Evolutionary conservation across 306 rosid species (phyloP).

Genomic region (Casuarina cunninghamiana): DNA sequence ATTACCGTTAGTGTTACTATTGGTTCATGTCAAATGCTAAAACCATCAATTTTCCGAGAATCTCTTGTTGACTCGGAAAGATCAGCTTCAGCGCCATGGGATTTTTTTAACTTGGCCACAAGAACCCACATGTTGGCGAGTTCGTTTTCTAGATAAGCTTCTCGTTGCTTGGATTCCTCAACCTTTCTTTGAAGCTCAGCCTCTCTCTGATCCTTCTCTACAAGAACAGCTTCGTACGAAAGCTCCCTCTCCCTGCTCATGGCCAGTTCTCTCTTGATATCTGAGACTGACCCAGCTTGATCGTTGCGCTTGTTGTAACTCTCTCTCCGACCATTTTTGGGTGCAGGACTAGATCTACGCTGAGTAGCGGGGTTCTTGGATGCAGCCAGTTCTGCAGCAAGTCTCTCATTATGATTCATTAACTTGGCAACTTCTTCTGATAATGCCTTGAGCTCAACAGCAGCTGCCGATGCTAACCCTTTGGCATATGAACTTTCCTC

Average conservation of each 20-base stretch:
- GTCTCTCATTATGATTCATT: slow-evolving; percentile 84
- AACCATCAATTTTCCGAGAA: slow-evolving; percentile 45
- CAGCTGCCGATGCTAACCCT: slow-evolving; percentile 99
- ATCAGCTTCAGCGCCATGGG: slow-evolving; percentile 69
- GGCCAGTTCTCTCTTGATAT: slow-evolving; percentile 79
- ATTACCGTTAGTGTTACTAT: slow-evolving; percentile 40
- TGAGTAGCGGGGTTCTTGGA: slow-evolving; percentile 70
- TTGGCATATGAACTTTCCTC: slow-evolving; percentile 97
- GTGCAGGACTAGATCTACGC: slow-evolving; percentile 50
- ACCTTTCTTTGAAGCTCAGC: slow-evolving; percentile 71
- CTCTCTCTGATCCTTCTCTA: slow-evolving; percentile 76
- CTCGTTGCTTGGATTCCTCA: slow-evolving; percentile 94
- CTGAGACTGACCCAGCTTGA: slow-evolving; percentile 55
- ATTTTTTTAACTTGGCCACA: slow-evolving; percentile 86
- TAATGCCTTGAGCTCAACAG: slow-evolving; percentile 94
- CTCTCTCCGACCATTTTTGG: slow-evolving; percentile 80
- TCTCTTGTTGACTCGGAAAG: slow-evolving; percentile 60
- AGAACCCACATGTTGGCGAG: slow-evolving; percentile 99
- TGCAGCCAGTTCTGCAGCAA: slow-evolving; percentile 67
- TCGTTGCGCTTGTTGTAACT: slow-evolving; percentile 58
- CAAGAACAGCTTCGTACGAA: slow-evolving; percentile 70
- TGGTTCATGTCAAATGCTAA: slow-evolving; percentile 44
- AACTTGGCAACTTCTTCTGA: slow-evolving; percentile 97
- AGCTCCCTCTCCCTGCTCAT: slow-evolving; percentile 76
- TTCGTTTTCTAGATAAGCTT: slow-evolving; percentile 91